Evolutionary conservation across 2,329 filamentous ascomycete species (phyloP).

Genomic region (Colletotrichum tropicale): DNA sequence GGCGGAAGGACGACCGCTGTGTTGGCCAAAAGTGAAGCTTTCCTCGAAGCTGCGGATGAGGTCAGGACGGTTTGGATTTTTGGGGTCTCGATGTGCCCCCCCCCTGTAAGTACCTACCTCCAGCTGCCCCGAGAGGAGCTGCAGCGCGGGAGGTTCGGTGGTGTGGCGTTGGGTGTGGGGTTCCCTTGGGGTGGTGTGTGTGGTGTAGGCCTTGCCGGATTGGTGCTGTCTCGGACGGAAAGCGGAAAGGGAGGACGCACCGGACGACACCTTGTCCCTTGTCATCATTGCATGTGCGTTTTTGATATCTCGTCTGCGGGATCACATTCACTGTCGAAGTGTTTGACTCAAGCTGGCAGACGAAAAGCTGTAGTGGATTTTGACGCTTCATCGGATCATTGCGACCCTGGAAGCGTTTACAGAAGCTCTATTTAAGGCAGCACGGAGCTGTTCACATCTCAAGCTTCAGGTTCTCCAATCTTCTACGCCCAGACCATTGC

Average conservation of each 20-base stretch:
- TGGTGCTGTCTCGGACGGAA: neutral
- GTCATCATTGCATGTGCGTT: neutral
- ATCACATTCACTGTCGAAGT: neutral
- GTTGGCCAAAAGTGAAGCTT: neutral
- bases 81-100: neutral
- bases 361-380: accelerated
- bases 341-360: neutral
- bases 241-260: neutral
- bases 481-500: neutral
- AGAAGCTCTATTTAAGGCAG: neutral
- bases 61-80: constrained; percentile 10
- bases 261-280: constrained; percentile 17
- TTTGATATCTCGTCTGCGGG: neutral
- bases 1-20: neutral
- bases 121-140: neutral
- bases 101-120: neutral
- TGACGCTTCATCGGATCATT: neutral
- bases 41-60: neutral
- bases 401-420: neutral
- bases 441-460: neutral
- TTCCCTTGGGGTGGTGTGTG: neutral
- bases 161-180: neutral
- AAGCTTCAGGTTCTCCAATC: neutral
- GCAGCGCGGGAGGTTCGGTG: neutral
- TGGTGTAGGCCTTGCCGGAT: neutral